These are phyloP conservation scores for Coemansia pectinata DNA, from an alignment of 192 early-diverging fungal genomes.

Conservation along the genomic window DNA sequence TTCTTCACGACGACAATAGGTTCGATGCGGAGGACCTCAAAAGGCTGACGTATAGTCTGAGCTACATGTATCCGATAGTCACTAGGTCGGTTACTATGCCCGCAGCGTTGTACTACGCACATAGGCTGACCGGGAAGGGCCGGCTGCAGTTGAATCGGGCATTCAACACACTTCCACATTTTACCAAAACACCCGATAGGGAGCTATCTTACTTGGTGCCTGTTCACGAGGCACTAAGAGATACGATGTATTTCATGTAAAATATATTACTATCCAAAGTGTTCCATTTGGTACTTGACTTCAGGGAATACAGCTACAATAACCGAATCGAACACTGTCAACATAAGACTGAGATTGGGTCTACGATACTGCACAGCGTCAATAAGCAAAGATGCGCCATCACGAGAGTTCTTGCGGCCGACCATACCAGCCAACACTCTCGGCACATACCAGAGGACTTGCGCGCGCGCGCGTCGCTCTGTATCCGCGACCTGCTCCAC, in stretches of 20 bases:
- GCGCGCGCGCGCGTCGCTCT: conserved; percentile 55
- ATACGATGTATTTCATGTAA: conserved; percentile 45
- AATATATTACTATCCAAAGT: not conserved
- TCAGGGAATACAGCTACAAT: conserved; percentile 73
- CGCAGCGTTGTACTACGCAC: conserved; percentile 43
- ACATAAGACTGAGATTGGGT: conserved; percentile 81
- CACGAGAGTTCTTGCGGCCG: conserved; percentile 75
- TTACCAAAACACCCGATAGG: not conserved
- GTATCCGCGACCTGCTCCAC: conserved; percentile 5
- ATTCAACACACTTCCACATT: conserved; percentile 12
- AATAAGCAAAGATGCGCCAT: conserved; percentile 71
- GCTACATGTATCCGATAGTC: conserved; percentile 34
- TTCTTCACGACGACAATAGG: conserved; percentile 33
- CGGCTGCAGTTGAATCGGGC: conserved; percentile 22
- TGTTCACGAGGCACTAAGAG: conserved; percentile 21
- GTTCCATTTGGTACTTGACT: conserved; percentile 32
- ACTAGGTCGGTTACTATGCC: conserved; percentile 31
- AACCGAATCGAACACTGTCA: conserved; percentile 75
- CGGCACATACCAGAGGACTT: conserved; percentile 64
- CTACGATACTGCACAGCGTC: conserved; percentile 71
- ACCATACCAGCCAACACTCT: conserved; percentile 77
- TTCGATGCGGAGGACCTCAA: conserved; percentile 8
- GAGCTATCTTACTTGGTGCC: conserved; percentile 15
- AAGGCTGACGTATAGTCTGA: conserved; percentile 22
- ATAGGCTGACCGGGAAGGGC: conserved; percentile 32